Percentiles rank a stretch among this genome's conserved stretches.
Evolutionary conservation across 257 asterid species (phyloP).

Genomic region (Solanum pennellii): DNA sequence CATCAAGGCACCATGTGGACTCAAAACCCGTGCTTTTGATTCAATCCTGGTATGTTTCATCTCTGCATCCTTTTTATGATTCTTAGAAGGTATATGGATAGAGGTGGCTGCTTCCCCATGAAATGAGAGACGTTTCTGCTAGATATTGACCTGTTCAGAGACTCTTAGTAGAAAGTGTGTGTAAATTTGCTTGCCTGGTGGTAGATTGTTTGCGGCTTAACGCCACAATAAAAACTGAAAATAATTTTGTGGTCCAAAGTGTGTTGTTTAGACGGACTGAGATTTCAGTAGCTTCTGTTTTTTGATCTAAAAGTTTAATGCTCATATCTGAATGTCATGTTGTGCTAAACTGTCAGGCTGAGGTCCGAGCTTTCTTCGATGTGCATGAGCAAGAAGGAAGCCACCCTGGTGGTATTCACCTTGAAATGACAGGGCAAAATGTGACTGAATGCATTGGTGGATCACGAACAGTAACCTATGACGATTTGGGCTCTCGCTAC

Average conservation of each 20-base stretch:
- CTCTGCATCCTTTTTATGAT: background rate
- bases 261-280: background rate
- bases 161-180: background rate
- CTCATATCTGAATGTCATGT: background rate
- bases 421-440: constrained; percentile 81
- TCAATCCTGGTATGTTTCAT: constrained; percentile 51
- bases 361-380: constrained; percentile 81
- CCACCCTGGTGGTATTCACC: constrained; percentile 80
- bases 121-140: background rate
- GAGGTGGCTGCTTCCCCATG: background rate
- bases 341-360: constrained; percentile 27
- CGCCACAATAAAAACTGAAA: background rate
- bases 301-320: background rate
- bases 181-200: background rate
- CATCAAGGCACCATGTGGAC: constrained; percentile 82
- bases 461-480: constrained; percentile 63
- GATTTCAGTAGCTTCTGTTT: background rate
- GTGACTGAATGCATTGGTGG: constrained; percentile 88
- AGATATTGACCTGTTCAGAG: background rate
- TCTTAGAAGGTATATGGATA: background rate
- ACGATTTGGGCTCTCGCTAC: constrained; percentile 71
- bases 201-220: background rate
- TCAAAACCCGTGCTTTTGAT: constrained; percentile 80
- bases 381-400: constrained; percentile 92
- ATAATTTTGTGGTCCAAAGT: background rate